Evolutionary conservation across 202 grass and related monocot species (phyloP).

Genomic region (Zizania palustris): DNA sequence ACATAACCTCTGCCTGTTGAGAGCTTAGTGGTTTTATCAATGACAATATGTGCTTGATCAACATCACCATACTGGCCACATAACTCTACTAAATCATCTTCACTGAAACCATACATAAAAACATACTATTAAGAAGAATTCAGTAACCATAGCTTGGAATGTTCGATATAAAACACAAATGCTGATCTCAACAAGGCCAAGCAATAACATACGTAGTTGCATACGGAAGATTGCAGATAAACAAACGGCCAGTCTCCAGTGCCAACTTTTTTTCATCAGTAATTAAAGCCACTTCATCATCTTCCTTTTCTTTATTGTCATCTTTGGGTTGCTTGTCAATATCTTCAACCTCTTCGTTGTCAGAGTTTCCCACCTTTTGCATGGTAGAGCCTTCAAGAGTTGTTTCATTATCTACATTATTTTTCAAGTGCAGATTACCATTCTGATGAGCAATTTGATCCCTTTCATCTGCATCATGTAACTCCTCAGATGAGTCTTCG

Average conservation of each 20-base stretch:
- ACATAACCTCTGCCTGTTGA: conserved; percentile 91
- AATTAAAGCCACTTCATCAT: conserved; percentile 50
- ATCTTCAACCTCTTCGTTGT: conserved; percentile 46
- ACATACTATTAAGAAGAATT: conserved; percentile 25
- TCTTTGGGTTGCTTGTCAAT: conserved; percentile 33
- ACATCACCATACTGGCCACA: conserved; percentile 81
- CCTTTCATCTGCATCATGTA: conserved; percentile 40
- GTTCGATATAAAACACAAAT: conserved; percentile 28
- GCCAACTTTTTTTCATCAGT: conserved; percentile 75
- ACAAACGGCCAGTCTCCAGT: conserved; percentile 88
- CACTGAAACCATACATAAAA: conserved; percentile 57
- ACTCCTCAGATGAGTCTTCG: conserved; percentile 45
- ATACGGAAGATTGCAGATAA: conserved; percentile 92
- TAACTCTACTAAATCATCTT: conserved; percentile 82
- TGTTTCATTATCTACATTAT: conserved; percentile 20
- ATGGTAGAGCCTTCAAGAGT: conserved; percentile 20
- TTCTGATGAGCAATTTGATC: conserved; percentile 38
- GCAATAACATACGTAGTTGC: conserved; percentile 70
- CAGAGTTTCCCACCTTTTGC: conserved; percentile 41
- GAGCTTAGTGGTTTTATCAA: conserved; percentile 77
- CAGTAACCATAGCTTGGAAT: conserved; percentile 8
- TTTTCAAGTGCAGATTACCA: conserved; percentile 36
- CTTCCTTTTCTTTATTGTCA: conserved; percentile 43
- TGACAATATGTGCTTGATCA: conserved; percentile 78
- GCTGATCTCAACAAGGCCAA: conserved; percentile 14